Evolutionary conservation across 257 asterid species (phyloP), one percentile per base, ranked within the genome.

Genomic region (Thymus quinquecostatus): DNA sequence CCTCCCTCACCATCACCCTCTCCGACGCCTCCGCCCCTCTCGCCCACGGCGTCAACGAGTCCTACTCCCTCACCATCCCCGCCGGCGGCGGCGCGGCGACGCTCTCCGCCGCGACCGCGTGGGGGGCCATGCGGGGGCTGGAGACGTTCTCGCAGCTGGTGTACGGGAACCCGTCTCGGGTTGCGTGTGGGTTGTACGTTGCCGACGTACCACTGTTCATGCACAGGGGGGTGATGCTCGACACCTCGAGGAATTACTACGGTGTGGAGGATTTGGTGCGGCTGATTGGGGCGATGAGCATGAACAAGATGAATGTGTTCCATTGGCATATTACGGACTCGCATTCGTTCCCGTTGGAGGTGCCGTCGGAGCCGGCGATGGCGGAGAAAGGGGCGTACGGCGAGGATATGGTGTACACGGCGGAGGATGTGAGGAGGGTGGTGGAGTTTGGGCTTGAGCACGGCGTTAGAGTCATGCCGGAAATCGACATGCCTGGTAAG

Each of bases 291-390:
- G 89, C 96, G n/a, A 77, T 95, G 74, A 80, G 99, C 33, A 95
- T 95, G 97, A 95, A 95, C 29, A 95, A 95, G 41, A 34, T 95
- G 87, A 95, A 92, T 38, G 97, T 92, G 10, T 92, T 95, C 33
- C 99, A 95, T 65, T 95, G 99, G 99, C 99, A 95, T 48, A 83
- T 95, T 0, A 89, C 98, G 66, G 98, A 95, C 70, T 88, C 97
- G 57, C 99, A 95, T 27, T 95, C 99, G 14, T 92, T 92, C 60
- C 98, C 99, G 30, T 58, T 95, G 76, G 84, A 78, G 51, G 54
- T 89, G 73, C 83, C 89, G 54, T 92, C 97, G 78, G 99, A 88
- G 85, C 92, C 93, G 71, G 81, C 72, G 75, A 76, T 92, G 44
- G 86, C 99, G 54, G 86, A 50, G 28, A 88, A 78, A 68, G 97